These are phyloP conservation scores for Myrica gale DNA, from an alignment of 306 rosid species.

Conservation along the genomic window DNA sequence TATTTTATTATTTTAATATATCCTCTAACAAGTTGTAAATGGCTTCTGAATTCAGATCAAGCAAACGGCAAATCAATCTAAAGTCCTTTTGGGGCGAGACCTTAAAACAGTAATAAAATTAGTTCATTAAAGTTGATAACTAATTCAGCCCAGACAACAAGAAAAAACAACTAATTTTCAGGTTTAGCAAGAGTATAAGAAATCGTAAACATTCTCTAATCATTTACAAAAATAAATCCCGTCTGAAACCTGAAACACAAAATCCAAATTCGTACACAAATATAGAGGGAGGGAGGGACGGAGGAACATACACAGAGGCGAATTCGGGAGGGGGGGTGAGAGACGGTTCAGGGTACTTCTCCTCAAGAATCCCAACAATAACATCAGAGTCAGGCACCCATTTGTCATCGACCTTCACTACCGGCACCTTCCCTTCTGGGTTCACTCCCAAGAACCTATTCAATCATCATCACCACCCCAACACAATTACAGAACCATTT, in stretches of 20 bases:
- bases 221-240: background rate
- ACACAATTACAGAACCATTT: conserved; percentile 18
- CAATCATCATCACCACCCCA: conserved; percentile 13
- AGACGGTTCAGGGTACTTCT: conserved; percentile 64
- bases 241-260: background rate
- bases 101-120: background rate
- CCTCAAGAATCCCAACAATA: conserved; percentile 65
- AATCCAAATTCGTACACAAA: background rate
- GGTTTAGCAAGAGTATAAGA: background rate
- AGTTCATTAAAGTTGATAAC: background rate
- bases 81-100: background rate
- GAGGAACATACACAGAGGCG: conserved; percentile 61
- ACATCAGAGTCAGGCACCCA: conserved; percentile 94
- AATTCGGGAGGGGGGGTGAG: conserved; percentile 60
- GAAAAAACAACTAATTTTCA: background rate
- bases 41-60: conserved; percentile 4
- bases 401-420: conserved; percentile 60
- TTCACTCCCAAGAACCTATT: conserved; percentile 68
- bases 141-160: background rate
- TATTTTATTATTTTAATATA: no score
- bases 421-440: conserved; percentile 90
- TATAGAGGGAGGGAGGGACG: background rate
- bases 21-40: background rate
- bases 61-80: background rate
- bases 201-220: background rate